phyloP scores from a whole-genome alignment of 1,284 basidiomycete genomes.

The Boletus chippewaensis region DNA sequence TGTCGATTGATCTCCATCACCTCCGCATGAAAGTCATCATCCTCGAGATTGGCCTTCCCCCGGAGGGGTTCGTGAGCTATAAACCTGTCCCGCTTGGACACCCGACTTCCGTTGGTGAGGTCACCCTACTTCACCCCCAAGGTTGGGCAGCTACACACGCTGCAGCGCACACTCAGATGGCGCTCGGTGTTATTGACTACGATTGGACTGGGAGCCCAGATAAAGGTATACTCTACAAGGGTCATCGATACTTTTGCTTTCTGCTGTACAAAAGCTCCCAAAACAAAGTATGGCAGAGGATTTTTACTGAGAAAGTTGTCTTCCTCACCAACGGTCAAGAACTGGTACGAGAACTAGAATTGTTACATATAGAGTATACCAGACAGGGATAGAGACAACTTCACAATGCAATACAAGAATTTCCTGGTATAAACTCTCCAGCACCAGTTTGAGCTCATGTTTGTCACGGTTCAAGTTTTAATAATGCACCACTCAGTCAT shows the following conservation, averaged over 20 bases:
- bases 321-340: constrained; percentile 9
- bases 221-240: constrained; percentile 7
- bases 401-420: no score
- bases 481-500: no score
- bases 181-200: constrained; percentile 22
- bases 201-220: constrained; percentile 14
- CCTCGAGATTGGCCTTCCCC: constrained; percentile 10
- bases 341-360: constrained; percentile 4
- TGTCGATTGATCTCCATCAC: constrained; percentile 3
- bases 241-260: constrained; percentile 16
- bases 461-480: no score
- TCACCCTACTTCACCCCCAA: not conserved
- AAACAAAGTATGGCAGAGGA: constrained; percentile 11
- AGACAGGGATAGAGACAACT: no score
- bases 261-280: constrained; percentile 6
- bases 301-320: constrained; percentile 17
- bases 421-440: no score
- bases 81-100: not conserved
- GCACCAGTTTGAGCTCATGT: no score
- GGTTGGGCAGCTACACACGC: not conserved
- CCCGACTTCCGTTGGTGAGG: constrained; percentile 2
- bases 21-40: constrained; percentile 16
- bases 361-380: not conserved
- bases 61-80: not conserved
- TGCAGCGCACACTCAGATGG: constrained; percentile 5